Base-by-base conservation (phyloP, 768 basidiomycete species). In the Serendipita vermifera region DNA sequence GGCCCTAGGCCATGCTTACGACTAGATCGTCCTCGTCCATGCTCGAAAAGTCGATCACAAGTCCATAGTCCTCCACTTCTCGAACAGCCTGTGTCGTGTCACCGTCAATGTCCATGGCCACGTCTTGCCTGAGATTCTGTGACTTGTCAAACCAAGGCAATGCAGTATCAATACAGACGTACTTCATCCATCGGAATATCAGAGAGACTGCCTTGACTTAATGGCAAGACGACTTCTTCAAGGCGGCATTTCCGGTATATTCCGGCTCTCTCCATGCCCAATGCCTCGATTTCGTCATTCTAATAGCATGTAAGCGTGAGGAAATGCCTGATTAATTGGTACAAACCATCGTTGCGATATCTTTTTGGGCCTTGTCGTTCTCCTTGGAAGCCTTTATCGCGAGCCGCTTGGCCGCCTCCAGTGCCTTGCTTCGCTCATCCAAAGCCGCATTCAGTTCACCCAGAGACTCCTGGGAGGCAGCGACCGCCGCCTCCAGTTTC, bases 181-280 rank as follows among this genome's bases (percentile, higher is more conserved):
- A 89, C 91, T 80, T 97, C 96, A 65, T 97, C 92, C 80, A 98
- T 87, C 0, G 94, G 87, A 2, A 98, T 88, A 62, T 87, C 79
- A 67, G 80, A 83, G 55, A 98, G 71, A 63, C 80, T 77, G 4
- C 94, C 96, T 55, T 76, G 67, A 13, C 75, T 62, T 11, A 98
- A 71, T 0, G 94, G 92, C 15, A 99, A 67, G 58, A 77, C 77
- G 61, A 97, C 85, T 63, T 96, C 92, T 60, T 99, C 96, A 39
- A 99, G 74, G 60, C 91, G 80, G 69, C 94, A 97, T 64, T 87
- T 88, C 14, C 93, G 80, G 66, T 97, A 98, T 41, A 87, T 77
- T 0, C 83, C 73, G 22, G 90, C 87, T 22, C 94, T 76, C 64
- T 97, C 93, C 41, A 89, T 74, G 0, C 82, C 83, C 26, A 85